Percentiles rank a stretch among this genome's conserved stretches.
Evolutionary conservation across 768 basidiomycete species (phyloP).

Genomic region (Boletus pseudo-olivaceus): DNA sequence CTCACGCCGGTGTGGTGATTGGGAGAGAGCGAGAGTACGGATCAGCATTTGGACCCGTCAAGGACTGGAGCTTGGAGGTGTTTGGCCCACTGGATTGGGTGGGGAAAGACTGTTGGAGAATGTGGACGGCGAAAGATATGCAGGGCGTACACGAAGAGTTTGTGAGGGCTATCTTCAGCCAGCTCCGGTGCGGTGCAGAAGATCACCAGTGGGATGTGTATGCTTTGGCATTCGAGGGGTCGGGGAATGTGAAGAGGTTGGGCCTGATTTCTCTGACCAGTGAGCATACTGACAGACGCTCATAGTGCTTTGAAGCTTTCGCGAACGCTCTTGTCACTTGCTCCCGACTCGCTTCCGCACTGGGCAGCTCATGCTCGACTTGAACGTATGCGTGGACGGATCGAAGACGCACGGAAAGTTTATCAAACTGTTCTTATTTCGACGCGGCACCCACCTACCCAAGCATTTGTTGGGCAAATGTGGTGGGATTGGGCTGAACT

Average conservation of each 20-base stretch:
- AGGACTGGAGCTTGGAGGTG: constrained; percentile 57
- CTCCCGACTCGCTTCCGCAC: constrained; percentile 54
- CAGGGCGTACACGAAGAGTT: constrained; percentile 46
- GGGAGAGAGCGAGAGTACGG: constrained; percentile 62
- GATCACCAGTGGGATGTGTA: constrained; percentile 66
- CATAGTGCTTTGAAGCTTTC: constrained; percentile 68
- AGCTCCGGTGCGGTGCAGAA: constrained; percentile 45
- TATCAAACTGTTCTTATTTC: constrained; percentile 64
- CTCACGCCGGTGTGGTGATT: constrained; percentile 61
- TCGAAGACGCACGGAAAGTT: constrained; percentile 72
- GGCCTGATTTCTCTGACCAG: constrained; percentile 23
- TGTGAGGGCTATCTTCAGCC: constrained; percentile 56
- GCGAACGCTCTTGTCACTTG: constrained; percentile 52
- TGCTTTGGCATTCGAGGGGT: constrained; percentile 65
- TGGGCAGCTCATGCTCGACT: constrained; percentile 81
- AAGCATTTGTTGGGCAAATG: constrained; percentile 41
- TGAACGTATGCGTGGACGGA: constrained; percentile 60
- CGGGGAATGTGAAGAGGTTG: constrained; percentile 53
- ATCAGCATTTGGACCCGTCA: constrained; percentile 65
- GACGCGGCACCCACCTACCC: constrained; percentile 35
- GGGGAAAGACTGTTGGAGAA: constrained; percentile 31
- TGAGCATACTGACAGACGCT: constrained; percentile 10
- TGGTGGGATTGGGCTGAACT: constrained; percentile 88
- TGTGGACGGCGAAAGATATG: constrained; percentile 51
- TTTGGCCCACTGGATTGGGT: constrained; percentile 53